A percentile compares a stretch with the other conserved stretches of the same genome.
phyloP scores from a whole-genome alignment of 768 basidiomycete species.

The Boletus coccyginus region DNA sequence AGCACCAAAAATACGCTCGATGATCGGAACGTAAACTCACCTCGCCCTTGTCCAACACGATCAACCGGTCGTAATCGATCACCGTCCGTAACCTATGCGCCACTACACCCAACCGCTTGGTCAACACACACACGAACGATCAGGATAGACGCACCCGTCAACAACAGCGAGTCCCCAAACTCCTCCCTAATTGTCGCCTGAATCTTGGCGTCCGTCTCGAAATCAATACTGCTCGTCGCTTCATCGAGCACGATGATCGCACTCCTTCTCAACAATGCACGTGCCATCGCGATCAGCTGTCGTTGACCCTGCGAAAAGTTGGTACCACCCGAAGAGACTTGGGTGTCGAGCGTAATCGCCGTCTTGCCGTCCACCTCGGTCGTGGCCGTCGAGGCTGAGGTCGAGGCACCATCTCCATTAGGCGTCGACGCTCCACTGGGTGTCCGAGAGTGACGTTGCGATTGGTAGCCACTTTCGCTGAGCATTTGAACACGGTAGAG shows the following conservation, averaged over 20 bases:
- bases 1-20: neutral
- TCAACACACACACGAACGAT: neutral
- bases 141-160: slow-evolving; percentile 55
- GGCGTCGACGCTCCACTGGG: slow-evolving; percentile 46
- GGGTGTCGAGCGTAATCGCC: slow-evolving; percentile 65
- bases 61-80: slow-evolving; percentile 76
- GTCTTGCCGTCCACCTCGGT: slow-evolving; percentile 59
- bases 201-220: slow-evolving; percentile 87
- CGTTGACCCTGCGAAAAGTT: slow-evolving; percentile 94
- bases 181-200: slow-evolving; percentile 86
- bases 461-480: slow-evolving; percentile 44
- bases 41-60: slow-evolving; percentile 62
- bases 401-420: slow-evolving; percentile 38
- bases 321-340: slow-evolving; percentile 80
- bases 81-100: slow-evolving; percentile 76
- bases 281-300: slow-evolving; percentile 84
- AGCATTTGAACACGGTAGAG: slow-evolving; percentile 81
- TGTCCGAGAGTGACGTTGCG: slow-evolving; percentile 49
- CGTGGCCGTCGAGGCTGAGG: slow-evolving; percentile 36
- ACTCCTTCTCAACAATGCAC: slow-evolving; percentile 70
- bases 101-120: slow-evolving; percentile 29
- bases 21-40: slow-evolving; percentile 6
- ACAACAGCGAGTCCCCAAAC: slow-evolving; percentile 68
- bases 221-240: slow-evolving; percentile 84
- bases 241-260: slow-evolving; percentile 78